Conservation (phyloP, 305 asterid genomes). For the Striga hermonthica region DNA sequence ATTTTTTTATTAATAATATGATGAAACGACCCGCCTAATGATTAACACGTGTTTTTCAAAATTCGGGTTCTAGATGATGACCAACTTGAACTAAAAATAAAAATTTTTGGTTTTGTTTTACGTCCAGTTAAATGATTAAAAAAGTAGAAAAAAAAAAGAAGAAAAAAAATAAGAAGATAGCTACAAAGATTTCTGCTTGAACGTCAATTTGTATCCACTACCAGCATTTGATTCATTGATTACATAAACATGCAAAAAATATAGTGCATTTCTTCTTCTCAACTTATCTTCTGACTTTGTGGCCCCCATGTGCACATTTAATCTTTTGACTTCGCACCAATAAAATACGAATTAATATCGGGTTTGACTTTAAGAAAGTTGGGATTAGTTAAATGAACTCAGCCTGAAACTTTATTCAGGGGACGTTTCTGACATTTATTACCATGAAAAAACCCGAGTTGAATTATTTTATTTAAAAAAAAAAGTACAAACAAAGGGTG, state of each 20-base stretch:
- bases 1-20: no score
- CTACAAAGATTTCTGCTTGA: no score
- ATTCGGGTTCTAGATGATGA: no score
- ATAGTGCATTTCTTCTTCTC: neutral
- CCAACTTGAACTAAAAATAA: no score
- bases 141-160: no score
- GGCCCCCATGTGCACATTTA: conserved; percentile 24
- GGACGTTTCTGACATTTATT: conserved; percentile 23
- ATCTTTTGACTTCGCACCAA: conserved; percentile 26
- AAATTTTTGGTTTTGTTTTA: no score
- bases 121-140: no score
- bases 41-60: no score
- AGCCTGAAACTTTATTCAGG: neutral
- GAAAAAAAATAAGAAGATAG: no score
- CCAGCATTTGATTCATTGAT: neutral
- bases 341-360: neutral
- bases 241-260: neutral
- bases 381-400: conserved; percentile 32
- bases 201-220: neutral
- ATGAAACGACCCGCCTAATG: no score
- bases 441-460: conserved; percentile 27
- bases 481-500: neutral
- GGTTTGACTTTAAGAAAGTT: conserved; percentile 25
- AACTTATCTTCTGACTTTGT: conserved; percentile 30
- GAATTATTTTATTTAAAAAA: conserved; percentile 1